These are phyloP conservation scores for Gloeophyllum trabeum DNA, from an alignment of 768 basidiomycete genomes.

Conservation along the genomic window DNA sequence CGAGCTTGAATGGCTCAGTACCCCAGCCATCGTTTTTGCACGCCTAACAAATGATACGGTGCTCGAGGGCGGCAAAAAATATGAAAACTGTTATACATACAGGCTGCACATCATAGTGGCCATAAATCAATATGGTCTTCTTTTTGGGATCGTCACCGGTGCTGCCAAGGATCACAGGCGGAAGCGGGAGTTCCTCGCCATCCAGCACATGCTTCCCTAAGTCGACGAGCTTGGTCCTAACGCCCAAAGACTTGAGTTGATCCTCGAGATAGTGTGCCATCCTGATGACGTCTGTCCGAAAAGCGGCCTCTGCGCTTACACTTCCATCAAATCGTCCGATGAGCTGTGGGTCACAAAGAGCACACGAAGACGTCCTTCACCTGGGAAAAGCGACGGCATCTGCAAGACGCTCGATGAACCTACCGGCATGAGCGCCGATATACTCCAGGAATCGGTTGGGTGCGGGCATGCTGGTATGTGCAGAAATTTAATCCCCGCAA, in stretches of 20 bases:
- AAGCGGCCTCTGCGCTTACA: constrained; percentile 59
- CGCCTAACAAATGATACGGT: neutral
- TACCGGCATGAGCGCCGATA: constrained; percentile 59
- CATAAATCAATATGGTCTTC: constrained; percentile 90
- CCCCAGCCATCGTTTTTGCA: constrained; percentile 70
- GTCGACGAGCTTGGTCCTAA: constrained; percentile 60
- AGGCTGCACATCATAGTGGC: constrained; percentile 94
- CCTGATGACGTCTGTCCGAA: constrained; percentile 64
- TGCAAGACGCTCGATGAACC: constrained; percentile 68
- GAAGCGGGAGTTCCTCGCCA: constrained; percentile 62
- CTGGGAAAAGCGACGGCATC: constrained; percentile 81
- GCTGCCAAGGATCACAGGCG: constrained; percentile 74
- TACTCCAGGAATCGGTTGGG: constrained; percentile 27
- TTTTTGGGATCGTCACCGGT: constrained; percentile 79
- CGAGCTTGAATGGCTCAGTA: constrained; percentile 74
- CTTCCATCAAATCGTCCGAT: constrained; percentile 21
- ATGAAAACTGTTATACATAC: constrained; percentile 27
- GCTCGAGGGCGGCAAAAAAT: neutral
- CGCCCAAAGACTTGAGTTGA: constrained; percentile 69
- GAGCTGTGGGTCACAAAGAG: neutral
- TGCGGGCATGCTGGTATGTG: constrained; percentile 21
- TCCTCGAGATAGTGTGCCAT: constrained; percentile 81
- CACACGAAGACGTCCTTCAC: constrained; percentile 19
- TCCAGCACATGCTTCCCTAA: constrained; percentile 70
- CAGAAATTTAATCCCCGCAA: too few species aligned